phyloP scores from a whole-genome alignment of 2,329 filamentous ascomycete species.

The Aspergillus chevalieri region DNA sequence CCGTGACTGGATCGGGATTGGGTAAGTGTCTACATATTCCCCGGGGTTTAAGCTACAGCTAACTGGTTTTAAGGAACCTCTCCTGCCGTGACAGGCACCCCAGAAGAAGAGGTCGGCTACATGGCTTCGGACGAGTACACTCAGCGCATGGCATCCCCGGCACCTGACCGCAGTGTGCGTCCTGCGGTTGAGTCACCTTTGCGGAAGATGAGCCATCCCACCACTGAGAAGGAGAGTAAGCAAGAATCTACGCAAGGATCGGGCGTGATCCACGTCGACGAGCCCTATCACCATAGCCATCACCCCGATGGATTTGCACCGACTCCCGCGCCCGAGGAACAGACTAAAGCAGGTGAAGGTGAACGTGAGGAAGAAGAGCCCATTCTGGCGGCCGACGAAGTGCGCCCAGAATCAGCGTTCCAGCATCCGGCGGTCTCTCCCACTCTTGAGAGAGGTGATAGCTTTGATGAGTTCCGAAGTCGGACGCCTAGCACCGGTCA shows the following conservation, averaged over 20 bases:
- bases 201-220: slow-evolving; percentile 46
- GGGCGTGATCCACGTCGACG: slow-evolving; percentile 69
- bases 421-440: slow-evolving; percentile 79
- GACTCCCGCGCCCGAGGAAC: slow-evolving; percentile 46
- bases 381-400: slow-evolving; percentile 83
- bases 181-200: slow-evolving; percentile 47
- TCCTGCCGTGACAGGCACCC: slow-evolving; percentile 62
- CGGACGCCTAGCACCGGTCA: slow-evolving; percentile 50
- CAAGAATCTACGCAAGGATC: slow-evolving; percentile 13
- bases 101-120: slow-evolving; percentile 86
- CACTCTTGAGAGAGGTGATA: slow-evolving; percentile 57
- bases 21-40: slow-evolving; percentile 38
- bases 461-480: slow-evolving; percentile 48
- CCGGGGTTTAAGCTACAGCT: slow-evolving; percentile 3
- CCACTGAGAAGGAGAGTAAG: slow-evolving; percentile 40
- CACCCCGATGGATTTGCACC: slow-evolving; percentile 46
- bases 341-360: slow-evolving; percentile 40
- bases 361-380: slow-evolving; percentile 62
- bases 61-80: slow-evolving; percentile 52
- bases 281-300: slow-evolving; percentile 45
- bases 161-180: slow-evolving; percentile 40
- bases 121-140: slow-evolving; percentile 79
- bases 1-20: slow-evolving; percentile 43
- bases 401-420: slow-evolving; percentile 62
- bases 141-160: slow-evolving; percentile 66